Evolutionary conservation across 2,329 filamentous ascomycete species (phyloP), one percentile per base, ranked within the genome.

Genomic region (Cryphonectria nitschkei): DNA sequence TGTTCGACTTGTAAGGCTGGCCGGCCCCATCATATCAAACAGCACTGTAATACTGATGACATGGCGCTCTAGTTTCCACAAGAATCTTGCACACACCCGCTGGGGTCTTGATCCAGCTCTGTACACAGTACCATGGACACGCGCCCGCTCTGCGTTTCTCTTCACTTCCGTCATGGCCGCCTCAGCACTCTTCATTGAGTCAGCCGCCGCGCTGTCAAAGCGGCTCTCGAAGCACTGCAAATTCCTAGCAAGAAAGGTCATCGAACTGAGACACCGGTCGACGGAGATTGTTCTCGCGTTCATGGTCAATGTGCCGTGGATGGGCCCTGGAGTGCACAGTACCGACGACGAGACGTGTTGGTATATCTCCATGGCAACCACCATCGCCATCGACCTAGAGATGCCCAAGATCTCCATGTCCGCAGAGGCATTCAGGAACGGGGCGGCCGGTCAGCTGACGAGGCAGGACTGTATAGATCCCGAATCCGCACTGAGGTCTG

Each of bases 221-320:
- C 82, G 91, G 37, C 82, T 93, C 0, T 88, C 89, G 0, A 85
- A 87, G 67, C 91, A 93, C 74, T 86, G 87, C 73, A 89, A 88
- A 73, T 83, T 83, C 34, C 84, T 93, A 3, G 90, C 89, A 0
- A 86, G 89, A 37, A 84, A 87, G 39, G 85, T 93, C 60, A 88
- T 91, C 65, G 80, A 84, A 0, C 85, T 87, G 62, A 87, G 90
- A 2, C 86, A 89, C 75, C 87, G 90, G 69, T 93, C 91, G 0
- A 90, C 92, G 7, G 91, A 93, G 77, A 92, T 93, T 69, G 89
- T 93, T 0, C 81, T 93, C 1, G 91, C 89, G 0, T 93, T 93
- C 76, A 91, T 93, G 88, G 86, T 92, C 43, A 93, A 93, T 72
- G 87, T 93, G 8, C 91, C 91, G 0, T 93, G 91, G 91, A 92